These are phyloP conservation scores for Gillenia trifoliata DNA, from an alignment of 306 rosid genomes.

Conservation along the genomic window DNA sequence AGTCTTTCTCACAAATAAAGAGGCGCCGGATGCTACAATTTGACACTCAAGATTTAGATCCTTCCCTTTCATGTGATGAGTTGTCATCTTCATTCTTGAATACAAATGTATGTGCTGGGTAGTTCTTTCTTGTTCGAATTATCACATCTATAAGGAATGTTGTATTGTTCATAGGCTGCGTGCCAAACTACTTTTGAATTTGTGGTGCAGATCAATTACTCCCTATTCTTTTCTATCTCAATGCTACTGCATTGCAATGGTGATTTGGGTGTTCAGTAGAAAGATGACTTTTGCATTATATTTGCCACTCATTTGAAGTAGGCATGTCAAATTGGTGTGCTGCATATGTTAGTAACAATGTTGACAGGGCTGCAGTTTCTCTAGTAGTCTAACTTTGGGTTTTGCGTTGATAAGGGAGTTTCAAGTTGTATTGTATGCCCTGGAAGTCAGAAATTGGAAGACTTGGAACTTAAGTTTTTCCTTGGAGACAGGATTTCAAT, in stretches of 20 bases:
- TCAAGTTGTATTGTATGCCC: neutral
- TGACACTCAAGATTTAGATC: slow-evolving; percentile 32
- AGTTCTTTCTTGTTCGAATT: slow-evolving; percentile 20
- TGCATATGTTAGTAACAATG: neutral
- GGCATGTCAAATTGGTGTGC: neutral
- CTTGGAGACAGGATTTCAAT: slow-evolving; percentile 12
- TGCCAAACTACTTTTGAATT: neutral
- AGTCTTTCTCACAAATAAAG: slow-evolving; percentile 63
- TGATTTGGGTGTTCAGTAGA: neutral
- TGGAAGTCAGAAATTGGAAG: neutral
- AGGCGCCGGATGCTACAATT: slow-evolving; percentile 86
- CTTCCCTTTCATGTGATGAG: slow-evolving; percentile 38
- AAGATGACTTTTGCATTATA: neutral
- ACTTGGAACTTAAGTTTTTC: neutral
- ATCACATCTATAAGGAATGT: neutral
- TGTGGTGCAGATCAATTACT: neutral
- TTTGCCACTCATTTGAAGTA: neutral
- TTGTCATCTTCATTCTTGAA: slow-evolving; percentile 46
- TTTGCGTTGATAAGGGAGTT: neutral
- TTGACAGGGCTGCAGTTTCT: neutral
- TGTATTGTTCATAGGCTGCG: neutral
- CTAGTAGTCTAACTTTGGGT: neutral
- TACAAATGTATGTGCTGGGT: slow-evolving; percentile 50
- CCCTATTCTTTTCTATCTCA: neutral
- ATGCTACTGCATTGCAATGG: neutral